Conservation (phyloP, 2,329 filamentous ascomycete species). For the Ophiostoma ips region DNA sequence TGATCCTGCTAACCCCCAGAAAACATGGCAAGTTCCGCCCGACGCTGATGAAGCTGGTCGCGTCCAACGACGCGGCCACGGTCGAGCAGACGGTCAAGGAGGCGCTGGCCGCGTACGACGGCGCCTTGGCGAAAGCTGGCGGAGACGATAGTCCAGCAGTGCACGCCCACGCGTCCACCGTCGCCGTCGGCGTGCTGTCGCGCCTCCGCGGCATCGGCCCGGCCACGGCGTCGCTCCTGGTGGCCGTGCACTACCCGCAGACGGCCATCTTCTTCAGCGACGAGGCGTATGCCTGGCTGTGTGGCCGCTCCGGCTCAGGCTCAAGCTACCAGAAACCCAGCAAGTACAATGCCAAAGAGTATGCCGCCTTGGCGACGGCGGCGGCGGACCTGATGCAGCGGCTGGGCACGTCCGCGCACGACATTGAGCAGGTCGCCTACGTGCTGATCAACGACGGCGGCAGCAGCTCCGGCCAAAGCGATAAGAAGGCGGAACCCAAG, state of each 20-base stretch:
- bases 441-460: slow-evolving; percentile 36
- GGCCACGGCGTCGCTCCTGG: slow-evolving; percentile 61
- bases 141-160: too few species aligned
- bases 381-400: slow-evolving; percentile 30
- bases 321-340: slow-evolving; percentile 29
- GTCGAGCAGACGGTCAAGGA: slow-evolving; percentile 35
- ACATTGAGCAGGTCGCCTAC: slow-evolving; percentile 57
- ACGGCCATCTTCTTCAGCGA: slow-evolving; percentile 65
- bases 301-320: slow-evolving; percentile 36
- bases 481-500: not conserved
- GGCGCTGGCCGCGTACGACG: slow-evolving; percentile 29
- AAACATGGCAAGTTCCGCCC: slow-evolving; percentile 51
- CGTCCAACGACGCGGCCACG: slow-evolving; percentile 40
- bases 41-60: slow-evolving; percentile 44
- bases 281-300: slow-evolving; percentile 62
- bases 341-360: slow-evolving; percentile 60
- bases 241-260: slow-evolving; percentile 48
- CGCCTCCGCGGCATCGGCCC: slow-evolving; percentile 63
- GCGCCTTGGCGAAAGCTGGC: too few species aligned
- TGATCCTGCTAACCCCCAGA: slow-evolving; percentile 7
- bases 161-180: slow-evolving; percentile 16
- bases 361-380: slow-evolving; percentile 36
- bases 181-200: slow-evolving; percentile 39
- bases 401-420: slow-evolving; percentile 34
- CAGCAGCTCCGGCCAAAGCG: not conserved